Evolutionary conservation across 2,329 filamentous ascomycete genomes (phyloP).

Genomic region (Zymoseptoria ardabiliae): DNA sequence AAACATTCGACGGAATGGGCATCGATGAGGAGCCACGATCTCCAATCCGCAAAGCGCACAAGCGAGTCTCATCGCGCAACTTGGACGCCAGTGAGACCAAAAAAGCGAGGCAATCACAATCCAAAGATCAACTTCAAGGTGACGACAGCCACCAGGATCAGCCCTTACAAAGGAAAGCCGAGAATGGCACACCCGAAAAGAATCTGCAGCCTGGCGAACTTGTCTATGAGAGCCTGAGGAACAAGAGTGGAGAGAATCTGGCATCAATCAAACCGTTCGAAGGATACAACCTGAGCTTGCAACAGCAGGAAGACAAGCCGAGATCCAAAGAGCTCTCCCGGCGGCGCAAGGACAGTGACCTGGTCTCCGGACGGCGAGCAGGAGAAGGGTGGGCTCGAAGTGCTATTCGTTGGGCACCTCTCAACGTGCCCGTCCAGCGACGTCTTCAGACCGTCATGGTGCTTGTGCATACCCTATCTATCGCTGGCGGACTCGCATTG

Average conservation of each 20-base stretch:
- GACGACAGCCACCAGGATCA: neutral
- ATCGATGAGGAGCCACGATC: conserved; percentile 25
- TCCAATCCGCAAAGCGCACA: conserved; percentile 22
- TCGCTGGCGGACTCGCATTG: conserved; percentile 52
- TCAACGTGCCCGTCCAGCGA: conserved; percentile 54
- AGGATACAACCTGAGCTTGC: conserved; percentile 15
- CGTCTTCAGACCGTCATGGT: conserved; percentile 45
- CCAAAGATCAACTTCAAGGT: neutral
- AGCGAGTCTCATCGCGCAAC: conserved; percentile 20
- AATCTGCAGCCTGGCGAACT: conserved; percentile 21
- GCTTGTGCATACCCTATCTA: conserved; percentile 43
- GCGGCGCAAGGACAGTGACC: conserved; percentile 27
- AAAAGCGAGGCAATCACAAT: neutral
- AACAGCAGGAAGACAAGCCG: conserved; percentile 30
- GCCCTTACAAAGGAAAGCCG: neutral
- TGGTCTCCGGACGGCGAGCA: conserved; percentile 47
- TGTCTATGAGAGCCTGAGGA: conserved; percentile 39
- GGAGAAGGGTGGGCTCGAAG: conserved; percentile 45
- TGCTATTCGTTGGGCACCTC: conserved; percentile 78
- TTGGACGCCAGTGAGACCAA: conserved; percentile 18
- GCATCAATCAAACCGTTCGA: conserved; percentile 20
- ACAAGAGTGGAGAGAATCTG: conserved; percentile 40
- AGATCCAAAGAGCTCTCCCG: conserved; percentile 17
- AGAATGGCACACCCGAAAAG: conserved; percentile 9
- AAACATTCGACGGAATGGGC: conserved; percentile 23